A percentile compares a stretch with the other conserved stretches of the same genome.
Conservation (phyloP, 2,329 filamentous ascomycete species). For the Geosmithia flava region DNA sequence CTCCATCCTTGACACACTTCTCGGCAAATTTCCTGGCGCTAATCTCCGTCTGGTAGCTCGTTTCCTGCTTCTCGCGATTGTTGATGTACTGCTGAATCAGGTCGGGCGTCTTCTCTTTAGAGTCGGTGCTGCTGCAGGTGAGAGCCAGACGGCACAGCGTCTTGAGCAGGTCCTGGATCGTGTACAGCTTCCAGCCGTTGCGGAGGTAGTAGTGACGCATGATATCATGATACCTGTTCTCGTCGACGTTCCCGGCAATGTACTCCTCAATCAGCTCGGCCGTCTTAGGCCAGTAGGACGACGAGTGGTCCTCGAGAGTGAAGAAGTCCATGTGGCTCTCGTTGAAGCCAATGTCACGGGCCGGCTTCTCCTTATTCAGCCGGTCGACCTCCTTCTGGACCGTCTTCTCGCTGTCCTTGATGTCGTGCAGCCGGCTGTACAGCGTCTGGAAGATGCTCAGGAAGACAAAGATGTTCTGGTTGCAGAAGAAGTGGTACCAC, state of each 20-base stretch:
- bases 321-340: constrained; percentile 75
- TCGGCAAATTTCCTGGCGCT: constrained; percentile 85
- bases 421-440: constrained; percentile 69
- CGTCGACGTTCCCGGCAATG: constrained; percentile 70
- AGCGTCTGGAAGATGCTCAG: constrained; percentile 88
- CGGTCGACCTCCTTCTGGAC: constrained; percentile 65
- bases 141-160: constrained; percentile 71
- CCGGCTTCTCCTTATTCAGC: constrained; percentile 65
- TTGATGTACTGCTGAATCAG: constrained; percentile 78
- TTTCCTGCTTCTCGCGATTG: constrained; percentile 71
- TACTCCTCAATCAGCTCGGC: constrained; percentile 78
- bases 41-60: constrained; percentile 81
- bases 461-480: constrained; percentile 87
- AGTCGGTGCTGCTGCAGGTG: constrained; percentile 72
- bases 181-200: constrained; percentile 88
- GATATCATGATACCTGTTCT: constrained; percentile 76
- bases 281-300: constrained; percentile 76
- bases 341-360: constrained; percentile 70
- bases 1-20: constrained; percentile 83
- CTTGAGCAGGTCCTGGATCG: constrained; percentile 77
- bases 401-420: constrained; percentile 67
- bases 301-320: constrained; percentile 40
- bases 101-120: constrained; percentile 87
- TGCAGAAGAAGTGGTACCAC: constrained; percentile 83
- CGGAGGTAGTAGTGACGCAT: constrained; percentile 85